Percentiles rank a stretch among this genome's conserved stretches.
phyloP scores from a whole-genome alignment of 257 asterid species.

The Solanum chmielewskii region DNA sequence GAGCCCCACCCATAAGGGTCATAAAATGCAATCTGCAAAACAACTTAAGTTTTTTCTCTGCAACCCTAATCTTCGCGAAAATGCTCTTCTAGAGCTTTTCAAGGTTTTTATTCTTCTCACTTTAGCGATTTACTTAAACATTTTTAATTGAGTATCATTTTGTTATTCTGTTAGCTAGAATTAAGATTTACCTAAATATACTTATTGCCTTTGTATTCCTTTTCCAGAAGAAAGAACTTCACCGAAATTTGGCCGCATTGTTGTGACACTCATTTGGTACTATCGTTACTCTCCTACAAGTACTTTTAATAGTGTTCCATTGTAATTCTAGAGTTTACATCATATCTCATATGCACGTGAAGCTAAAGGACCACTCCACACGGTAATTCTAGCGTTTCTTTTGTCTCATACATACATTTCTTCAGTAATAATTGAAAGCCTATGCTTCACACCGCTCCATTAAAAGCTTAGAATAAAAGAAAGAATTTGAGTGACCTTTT shows the following conservation, averaged over 20 bases:
- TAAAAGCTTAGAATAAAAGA: background rate
- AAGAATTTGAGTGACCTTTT: background rate
- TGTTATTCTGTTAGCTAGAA: background rate
- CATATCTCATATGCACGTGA: no score
- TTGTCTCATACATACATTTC: no score
- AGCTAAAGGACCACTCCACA: background rate
- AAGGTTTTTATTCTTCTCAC: background rate
- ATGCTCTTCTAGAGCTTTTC: conserved; percentile 11
- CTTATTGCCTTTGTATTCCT: background rate
- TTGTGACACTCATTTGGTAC: conserved; percentile 33
- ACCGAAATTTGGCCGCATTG: conserved; percentile 10
- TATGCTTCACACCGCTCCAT: background rate
- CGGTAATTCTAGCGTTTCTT: background rate
- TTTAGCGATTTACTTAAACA: background rate
- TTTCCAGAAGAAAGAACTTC: conserved; percentile 4
- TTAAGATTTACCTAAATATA: background rate
- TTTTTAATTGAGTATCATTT: background rate
- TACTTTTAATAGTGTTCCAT: background rate
- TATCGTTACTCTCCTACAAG: conserved; percentile 19
- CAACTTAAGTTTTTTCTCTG: conserved; percentile 11
- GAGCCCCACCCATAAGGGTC: conserved; percentile 28
- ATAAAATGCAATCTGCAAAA: conserved; percentile 51
- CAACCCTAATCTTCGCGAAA: conserved; percentile 2
- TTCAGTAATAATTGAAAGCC: no score
- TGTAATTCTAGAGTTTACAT: background rate